Base-by-base conservation (phyloP, 139 green algal species). In the Picochlorum sp. region DNA sequence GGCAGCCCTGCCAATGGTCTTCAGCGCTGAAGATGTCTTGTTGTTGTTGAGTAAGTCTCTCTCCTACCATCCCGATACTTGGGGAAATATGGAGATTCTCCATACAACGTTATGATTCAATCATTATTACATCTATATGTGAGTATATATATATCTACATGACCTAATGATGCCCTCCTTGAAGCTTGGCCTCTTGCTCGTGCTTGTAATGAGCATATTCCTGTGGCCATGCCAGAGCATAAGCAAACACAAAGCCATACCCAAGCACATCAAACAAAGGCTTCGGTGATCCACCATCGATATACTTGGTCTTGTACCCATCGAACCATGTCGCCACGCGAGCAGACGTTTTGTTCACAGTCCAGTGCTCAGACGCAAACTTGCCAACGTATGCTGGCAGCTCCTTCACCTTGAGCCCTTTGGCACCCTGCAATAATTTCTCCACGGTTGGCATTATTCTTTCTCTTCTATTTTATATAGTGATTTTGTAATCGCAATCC, bases 201-300 rank as follows among this genome's bases (percentile, higher is more conserved):
- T 77, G 69, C 60, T 79, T 82, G 24, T 74, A 66, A 49, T 84
- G 77, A 13, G 74, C 74, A 58, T 83, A 78, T 65, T 80, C 74
- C 32, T 69, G 62, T 15, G 79, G 79, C 79, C 79, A 85, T 10
- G 74, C 74, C n/a, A 76, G 15, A 15, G 68, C 61, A 58, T 85
- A 85, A 28, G 67, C 71, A 32, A 82, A 66, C 28, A 83, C 52
- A 57, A 85, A 84, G 28, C 69, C 56, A 26, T 71, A 71, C 26
- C 58, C 20, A 30, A 72, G 32, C 0, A 79, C 26, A 62, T 85
- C 79, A 13, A 65, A 57, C 10, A 85, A 54, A 13, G 79, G 79
- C 62, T 78, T 85, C 15, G 45, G 8, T 65, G 66, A 81, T 66
- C 79, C 79, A 9, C 61, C 81, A 73, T 85, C 79, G 37, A 85